These are phyloP conservation scores for Talaromyces piceae DNA, from an alignment of 2,329 filamentous ascomycete genomes.

Conservation along the genomic window DNA sequence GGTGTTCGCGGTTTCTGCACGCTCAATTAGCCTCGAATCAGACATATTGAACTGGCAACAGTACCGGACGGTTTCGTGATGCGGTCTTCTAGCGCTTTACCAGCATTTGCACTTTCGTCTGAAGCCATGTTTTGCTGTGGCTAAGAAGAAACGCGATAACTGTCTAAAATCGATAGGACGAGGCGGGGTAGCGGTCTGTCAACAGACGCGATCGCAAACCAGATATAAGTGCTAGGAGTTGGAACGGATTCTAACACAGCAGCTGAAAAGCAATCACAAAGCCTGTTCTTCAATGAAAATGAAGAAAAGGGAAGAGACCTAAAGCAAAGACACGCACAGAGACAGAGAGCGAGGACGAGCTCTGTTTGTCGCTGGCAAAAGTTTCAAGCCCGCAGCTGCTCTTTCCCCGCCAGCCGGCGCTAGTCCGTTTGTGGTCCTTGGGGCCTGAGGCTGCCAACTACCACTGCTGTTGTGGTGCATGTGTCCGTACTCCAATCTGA, in stretches of 20 bases:
- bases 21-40: conserved; percentile 12
- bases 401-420: conserved; percentile 7
- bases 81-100: conserved; percentile 41
- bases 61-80: conserved; percentile 37
- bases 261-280: too few relatives aligned
- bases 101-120: conserved; percentile 23
- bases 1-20: conserved; percentile 3
- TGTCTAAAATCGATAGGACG: neutral
- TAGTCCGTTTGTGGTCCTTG: conserved; percentile 3
- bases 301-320: neutral
- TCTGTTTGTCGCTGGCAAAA: neutral
- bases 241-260: neutral
- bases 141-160: conserved; percentile 3
- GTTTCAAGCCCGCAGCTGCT: conserved; percentile 2
- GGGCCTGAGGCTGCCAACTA: neutral
- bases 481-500: too few relatives aligned
- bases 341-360: neutral
- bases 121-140: conserved; percentile 38
- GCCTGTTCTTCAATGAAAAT: too few relatives aligned
- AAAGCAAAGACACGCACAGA: neutral
- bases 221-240: neutral
- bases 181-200: conserved; percentile 7
- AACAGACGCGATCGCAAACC: neutral
- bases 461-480: neutral
- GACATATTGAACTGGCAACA: conserved; percentile 17